These are phyloP conservation scores for Ophiobolus disseminans DNA, from an alignment of 2,329 filamentous ascomycete genomes.

Conservation along the genomic window DNA sequence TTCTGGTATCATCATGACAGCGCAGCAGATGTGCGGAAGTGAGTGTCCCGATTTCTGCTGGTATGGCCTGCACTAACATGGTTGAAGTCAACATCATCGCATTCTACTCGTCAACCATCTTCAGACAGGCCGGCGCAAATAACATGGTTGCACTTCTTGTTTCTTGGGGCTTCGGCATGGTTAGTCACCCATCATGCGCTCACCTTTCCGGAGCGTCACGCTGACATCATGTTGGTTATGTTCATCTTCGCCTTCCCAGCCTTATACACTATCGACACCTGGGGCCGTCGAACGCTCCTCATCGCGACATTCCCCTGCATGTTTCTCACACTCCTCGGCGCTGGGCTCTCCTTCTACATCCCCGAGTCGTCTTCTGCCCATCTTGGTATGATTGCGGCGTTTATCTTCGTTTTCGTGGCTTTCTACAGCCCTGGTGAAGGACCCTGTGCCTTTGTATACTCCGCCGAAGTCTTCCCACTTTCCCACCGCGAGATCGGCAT, in stretches of 20 bases:
- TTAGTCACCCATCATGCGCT: slow-evolving; percentile 23
- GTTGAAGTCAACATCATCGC: slow-evolving; percentile 62
- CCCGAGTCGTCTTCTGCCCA: neutral
- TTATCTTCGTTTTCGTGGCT: slow-evolving; percentile 61
- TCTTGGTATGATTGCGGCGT: slow-evolving; percentile 8
- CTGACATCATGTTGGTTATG: slow-evolving; percentile 16
- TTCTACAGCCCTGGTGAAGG: slow-evolving; percentile 31
- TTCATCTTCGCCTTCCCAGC: slow-evolving; percentile 52
- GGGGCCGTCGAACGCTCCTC: slow-evolving; percentile 25
- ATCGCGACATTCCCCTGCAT: slow-evolving; percentile 54
- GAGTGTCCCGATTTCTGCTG: slow-evolving; percentile 18
- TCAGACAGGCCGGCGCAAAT: slow-evolving; percentile 58
- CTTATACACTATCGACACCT: slow-evolving; percentile 51
- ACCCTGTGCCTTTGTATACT: slow-evolving; percentile 64
- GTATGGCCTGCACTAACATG: neutral
- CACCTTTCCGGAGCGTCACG: neutral
- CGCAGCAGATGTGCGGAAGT: slow-evolving; percentile 44
- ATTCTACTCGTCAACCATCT: slow-evolving; percentile 74
- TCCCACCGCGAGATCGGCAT: slow-evolving; percentile 72
- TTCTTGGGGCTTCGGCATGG: slow-evolving; percentile 52
- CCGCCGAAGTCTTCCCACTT: slow-evolving; percentile 71
- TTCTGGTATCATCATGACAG: slow-evolving; percentile 70
- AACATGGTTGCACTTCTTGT: slow-evolving; percentile 32
- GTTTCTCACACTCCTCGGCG: slow-evolving; percentile 55
- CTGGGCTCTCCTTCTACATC: slow-evolving; percentile 4